Percentiles rank a stretch among this genome's conserved stretches.
Evolutionary conservation across 2,329 filamentous ascomycete genomes (phyloP).

Genomic region (Colletotrichum brevisporum): DNA sequence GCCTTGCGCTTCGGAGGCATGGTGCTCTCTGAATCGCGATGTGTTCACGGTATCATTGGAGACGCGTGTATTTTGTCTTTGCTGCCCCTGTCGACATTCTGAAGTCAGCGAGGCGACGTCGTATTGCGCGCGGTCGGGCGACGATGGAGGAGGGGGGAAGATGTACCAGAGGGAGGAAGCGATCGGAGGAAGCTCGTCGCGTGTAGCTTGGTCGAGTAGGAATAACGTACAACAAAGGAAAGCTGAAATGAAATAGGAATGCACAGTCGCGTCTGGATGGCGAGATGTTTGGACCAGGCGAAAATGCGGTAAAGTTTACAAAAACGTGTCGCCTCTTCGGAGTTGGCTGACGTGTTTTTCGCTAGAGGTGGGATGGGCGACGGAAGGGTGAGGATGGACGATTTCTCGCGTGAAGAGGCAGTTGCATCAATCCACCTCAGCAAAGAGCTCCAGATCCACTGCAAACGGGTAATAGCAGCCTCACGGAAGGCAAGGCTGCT

Average conservation of each 20-base stretch:
- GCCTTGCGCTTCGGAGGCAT: conserved; percentile 75
- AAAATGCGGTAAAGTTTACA: not conserved
- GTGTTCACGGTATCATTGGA: conserved; percentile 43
- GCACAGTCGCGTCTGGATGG: conserved; percentile 17
- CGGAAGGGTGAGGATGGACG: conserved; percentile 21
- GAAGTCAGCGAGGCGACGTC: conserved; percentile 13
- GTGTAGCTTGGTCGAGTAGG: conserved; percentile 23
- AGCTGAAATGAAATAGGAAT: not conserved
- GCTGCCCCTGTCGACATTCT: not conserved
- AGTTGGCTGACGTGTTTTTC: conserved; percentile 8
- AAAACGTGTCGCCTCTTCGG: conserved; percentile 1
- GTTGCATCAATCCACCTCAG: conserved; percentile 24
- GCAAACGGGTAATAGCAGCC: conserved; percentile 36
- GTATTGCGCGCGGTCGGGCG: not conserved
- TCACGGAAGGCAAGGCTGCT: conserved; percentile 40
- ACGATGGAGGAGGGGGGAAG: not conserved
- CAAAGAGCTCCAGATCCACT: conserved; percentile 36
- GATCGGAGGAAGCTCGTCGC: conserved; percentile 32
- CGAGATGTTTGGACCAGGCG: not conserved
- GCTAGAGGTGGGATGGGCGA: conserved; percentile 2
- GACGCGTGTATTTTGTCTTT: conserved; percentile 1
- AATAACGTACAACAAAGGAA: conserved; percentile 29
- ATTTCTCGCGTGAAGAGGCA: conserved; percentile 39
- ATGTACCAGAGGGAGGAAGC: conserved; percentile 27
- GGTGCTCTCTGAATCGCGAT: conserved; percentile 42